phyloP scores from a whole-genome alignment of 345 rosid genomes.

The Salix suchowensis region DNA sequence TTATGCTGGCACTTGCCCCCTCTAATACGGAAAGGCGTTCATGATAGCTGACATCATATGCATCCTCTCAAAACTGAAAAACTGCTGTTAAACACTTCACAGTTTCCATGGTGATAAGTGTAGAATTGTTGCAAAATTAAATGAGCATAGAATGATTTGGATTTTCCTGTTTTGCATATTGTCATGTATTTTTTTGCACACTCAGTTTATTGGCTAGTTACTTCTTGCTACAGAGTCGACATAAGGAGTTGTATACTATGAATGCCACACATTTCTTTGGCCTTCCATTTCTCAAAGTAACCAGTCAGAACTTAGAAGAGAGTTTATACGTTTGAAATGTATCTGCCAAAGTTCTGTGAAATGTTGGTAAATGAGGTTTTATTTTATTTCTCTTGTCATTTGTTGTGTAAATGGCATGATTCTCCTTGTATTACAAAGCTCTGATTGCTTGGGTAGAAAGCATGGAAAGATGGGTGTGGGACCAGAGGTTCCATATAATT shows the following conservation, averaged over 20 bases:
- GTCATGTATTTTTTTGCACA: not conserved
- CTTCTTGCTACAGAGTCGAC: constrained; percentile 48
- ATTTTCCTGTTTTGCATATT: not conserved
- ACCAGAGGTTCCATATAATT: constrained; percentile 67
- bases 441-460: constrained; percentile 71
- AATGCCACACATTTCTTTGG: constrained; percentile 52
- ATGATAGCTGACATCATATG: not conserved
- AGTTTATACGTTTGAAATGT: constrained; percentile 68
- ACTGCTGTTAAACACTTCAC: not conserved
- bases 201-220: not conserved
- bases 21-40: not conserved
- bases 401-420: not conserved
- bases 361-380: constrained; percentile 72
- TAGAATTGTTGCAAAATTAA: not conserved
- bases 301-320: constrained; percentile 50
- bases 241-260: constrained; percentile 55
- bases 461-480: constrained; percentile 80
- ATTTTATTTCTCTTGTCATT: constrained; percentile 3
- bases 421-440: constrained; percentile 35
- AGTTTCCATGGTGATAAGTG: not conserved
- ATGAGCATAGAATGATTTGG: not conserved
- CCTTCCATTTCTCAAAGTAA: constrained; percentile 74
- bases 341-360: constrained; percentile 67
- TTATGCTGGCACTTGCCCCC: not conserved
- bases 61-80: not conserved